Conservation (phyloP, 106 monocot genomes). For the Chionographis japonica region DNA sequence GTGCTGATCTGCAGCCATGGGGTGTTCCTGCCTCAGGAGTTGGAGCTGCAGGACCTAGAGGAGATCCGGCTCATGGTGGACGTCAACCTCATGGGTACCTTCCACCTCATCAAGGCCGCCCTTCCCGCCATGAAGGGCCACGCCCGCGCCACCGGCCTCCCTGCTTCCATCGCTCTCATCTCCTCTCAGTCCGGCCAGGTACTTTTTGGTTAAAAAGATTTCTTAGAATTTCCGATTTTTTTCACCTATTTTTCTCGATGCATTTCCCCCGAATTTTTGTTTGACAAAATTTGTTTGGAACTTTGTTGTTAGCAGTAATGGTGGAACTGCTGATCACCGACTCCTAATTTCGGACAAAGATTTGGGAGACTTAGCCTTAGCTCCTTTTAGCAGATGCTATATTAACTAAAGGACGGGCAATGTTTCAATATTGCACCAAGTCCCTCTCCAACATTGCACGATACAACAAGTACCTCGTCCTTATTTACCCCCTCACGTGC, state of each 20-base stretch:
- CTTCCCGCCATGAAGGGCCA: constrained; percentile 26
- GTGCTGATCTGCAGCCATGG: constrained; percentile 33
- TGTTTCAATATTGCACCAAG: no score
- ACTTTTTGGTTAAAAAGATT: background rate
- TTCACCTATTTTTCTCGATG: background rate
- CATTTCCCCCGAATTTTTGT: background rate
- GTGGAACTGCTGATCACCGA: no score
- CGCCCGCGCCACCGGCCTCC: background rate
- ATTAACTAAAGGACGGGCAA: no score
- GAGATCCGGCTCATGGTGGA: constrained; percentile 30
- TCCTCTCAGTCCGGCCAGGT: constrained; percentile 39
- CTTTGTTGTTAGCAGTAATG: no score
- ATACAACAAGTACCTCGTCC: no score
- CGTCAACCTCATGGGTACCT: constrained; percentile 31
- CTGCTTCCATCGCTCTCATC: constrained; percentile 31
- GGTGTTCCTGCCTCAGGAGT: constrained; percentile 21
- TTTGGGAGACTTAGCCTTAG: no score
- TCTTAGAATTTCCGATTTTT: background rate
- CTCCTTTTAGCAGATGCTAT: no score
- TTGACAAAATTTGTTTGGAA: no score
- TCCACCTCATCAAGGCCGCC: constrained; percentile 31
- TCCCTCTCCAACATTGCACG: no score
- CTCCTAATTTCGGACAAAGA: no score
- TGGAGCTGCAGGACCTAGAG: constrained; percentile 20
- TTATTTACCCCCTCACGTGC: no score